These are phyloP conservation scores for Sporobolus alterniflorus DNA, from an alignment of 202 grass and related monocot genomes.

Conservation along the genomic window DNA sequence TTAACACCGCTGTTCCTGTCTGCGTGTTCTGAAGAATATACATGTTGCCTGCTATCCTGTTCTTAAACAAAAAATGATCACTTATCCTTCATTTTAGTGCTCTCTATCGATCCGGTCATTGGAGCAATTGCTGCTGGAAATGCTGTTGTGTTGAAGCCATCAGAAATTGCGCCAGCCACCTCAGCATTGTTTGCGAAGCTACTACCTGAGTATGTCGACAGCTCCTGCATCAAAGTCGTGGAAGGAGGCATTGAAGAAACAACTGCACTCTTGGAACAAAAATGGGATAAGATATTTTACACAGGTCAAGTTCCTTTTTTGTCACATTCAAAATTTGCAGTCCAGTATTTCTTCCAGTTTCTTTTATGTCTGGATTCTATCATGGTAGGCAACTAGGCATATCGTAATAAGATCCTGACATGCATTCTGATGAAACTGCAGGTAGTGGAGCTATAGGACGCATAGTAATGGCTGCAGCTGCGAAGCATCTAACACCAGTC, in stretches of 20 bases:
- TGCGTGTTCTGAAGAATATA: background rate
- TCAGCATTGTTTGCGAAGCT: constrained; percentile 69
- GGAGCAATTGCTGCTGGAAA: constrained; percentile 97
- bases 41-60: background rate
- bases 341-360: background rate
- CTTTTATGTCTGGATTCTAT: background rate
- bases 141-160: constrained; percentile 85
- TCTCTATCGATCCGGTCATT: constrained; percentile 83
- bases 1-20: background rate
- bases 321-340: background rate
- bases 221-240: constrained; percentile 87
- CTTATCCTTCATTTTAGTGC: constrained; percentile 40
- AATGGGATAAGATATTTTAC: constrained; percentile 98
- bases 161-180: constrained; percentile 84
- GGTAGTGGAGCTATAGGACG: constrained; percentile 74
- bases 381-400: background rate
- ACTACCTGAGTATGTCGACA: constrained; percentile 84
- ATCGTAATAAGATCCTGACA: background rate
- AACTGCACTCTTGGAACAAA: constrained; percentile 74
- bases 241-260: constrained; percentile 82
- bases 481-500: constrained; percentile 92
- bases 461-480: constrained; percentile 80
- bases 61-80: background rate
- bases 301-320: constrained; percentile 66
- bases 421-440: constrained; percentile 27